phyloP scores from a whole-genome alignment of 495 filamentous ascomycete species.

The Parathielavia appendiculata region DNA sequence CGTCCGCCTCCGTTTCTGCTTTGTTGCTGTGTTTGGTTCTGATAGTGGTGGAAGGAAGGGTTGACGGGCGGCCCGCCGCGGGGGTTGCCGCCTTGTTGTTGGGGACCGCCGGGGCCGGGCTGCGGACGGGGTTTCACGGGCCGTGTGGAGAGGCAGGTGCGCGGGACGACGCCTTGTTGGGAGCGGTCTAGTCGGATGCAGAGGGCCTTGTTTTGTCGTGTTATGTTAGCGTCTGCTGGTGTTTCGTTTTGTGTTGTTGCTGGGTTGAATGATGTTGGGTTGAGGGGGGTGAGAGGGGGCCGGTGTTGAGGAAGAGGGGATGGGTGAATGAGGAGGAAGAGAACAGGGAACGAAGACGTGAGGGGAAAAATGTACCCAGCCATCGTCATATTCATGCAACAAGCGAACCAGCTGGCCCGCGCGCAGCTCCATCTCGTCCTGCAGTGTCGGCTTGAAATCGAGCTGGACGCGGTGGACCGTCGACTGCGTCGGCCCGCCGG shows the following conservation, averaged over 20 bases:
- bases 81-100: neutral
- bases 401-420: slow-evolving; percentile 80
- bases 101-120: slow-evolving; percentile 34
- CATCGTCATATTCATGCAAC: slow-evolving; percentile 96
- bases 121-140: slow-evolving; percentile 81
- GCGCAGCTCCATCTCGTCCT: slow-evolving; percentile 78
- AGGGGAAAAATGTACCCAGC: slow-evolving; percentile 66
- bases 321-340: neutral
- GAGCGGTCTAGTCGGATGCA: slow-evolving; percentile 87
- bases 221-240: neutral
- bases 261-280: neutral
- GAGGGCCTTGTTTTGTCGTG: slow-evolving; percentile 55
- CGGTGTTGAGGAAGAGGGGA: neutral
- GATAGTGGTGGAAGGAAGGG: slow-evolving; percentile 10
- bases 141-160: slow-evolving; percentile 86
- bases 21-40: neutral
- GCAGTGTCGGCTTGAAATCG: slow-evolving; percentile 89
- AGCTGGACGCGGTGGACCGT: slow-evolving; percentile 86
- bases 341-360: neutral
- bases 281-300: neutral
- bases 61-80: slow-evolving; percentile 26
- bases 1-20: neutral
- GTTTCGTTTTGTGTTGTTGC: slow-evolving; percentile 26
- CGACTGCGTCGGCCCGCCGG: slow-evolving; percentile 50
- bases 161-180: slow-evolving; percentile 85